Evolutionary conservation across 148 eudicot species (phyloP), one percentile per base, ranked within the genome.

Genomic region (Heliosperma pusillum): DNA sequence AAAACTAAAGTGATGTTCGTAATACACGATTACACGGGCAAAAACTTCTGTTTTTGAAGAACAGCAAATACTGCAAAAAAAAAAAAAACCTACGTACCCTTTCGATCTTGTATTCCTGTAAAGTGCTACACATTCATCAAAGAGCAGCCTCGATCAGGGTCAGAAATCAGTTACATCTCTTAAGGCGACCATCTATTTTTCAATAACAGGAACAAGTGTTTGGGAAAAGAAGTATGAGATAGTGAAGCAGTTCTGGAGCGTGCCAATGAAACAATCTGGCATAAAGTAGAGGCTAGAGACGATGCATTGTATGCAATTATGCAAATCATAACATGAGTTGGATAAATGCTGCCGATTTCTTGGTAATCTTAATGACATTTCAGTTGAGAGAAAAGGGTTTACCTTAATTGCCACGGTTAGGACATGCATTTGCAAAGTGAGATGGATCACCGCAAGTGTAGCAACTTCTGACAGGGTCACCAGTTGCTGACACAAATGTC

Each of bases 371-470:
- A 50, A 50, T 50, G 12, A 50, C 15, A 50, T 11, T 13, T 50
- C 55, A 50, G 55, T 50, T 10, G 55, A 16, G 55, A 50, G 55
- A 12, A 11, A 50, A 50, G 19, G 55, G 55, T 16, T 50, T 50
- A 50, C 55, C 73, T 53, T 78, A 81, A 72, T 68, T 60, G 60
- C 89, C 92, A 63, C 99, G 97, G 68, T 57, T 89, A 21, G 99
- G 99, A 76, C 99, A 95, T 65, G 78, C 91, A 78, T 92, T 92
- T 52, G 99, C 94, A 78, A 95, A 90, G 81, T 95, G 99, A 15
- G 94, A 81, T 20, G 99, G 94, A 84, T 95, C 97, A 29, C 93
- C 92, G 77, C 99, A 92, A 27, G 74, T 50, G 78, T 75, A 95
- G 80, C 99, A 92, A 73, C 91, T 79, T 84, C 89, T 86, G 17